Evolutionary conservation across 345 rosid genomes (phyloP), one percentile per base, ranked within the genome.

Genomic region (Aquilaria malaccensis): DNA sequence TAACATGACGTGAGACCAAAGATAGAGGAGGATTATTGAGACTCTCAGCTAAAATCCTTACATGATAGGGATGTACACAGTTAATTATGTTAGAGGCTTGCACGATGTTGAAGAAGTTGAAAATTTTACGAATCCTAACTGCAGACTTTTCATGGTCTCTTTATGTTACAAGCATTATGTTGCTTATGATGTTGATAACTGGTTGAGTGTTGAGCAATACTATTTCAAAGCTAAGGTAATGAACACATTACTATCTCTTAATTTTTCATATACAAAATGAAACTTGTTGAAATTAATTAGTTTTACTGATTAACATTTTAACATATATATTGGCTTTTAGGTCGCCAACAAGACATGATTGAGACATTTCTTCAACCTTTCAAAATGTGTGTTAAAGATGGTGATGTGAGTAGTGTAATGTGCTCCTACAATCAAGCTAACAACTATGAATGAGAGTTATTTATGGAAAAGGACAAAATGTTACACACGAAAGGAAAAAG

Each of bases 341-440:
- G 88, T 81, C 32, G 67, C 80, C 6, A 59, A 66, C 84, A 81
- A 70, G 89, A 81, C 56, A 37, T 83, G 76, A 72, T 61, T 45
- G 89, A 79, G 57, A 83, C 86, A 62, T 83, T 69, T 67, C 77
- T 70, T 33, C 76, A 66, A 0, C 82, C 80, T 14, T 81, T 84
- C 37, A 70, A 63, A 54, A 79, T 80, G 56, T 78, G 85, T 52
- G 73, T 81, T 0, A 73, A 64, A 31, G 83, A 71, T 1, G 85
- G 83, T 10, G 80, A 81, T 46, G 85, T 64, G 7, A 78, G 80
- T 50, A 81, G 85, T 45, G 61, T 78, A 3, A 76, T 75, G 80
- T 81, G 85, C 61, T 81, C 85, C 33, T 81, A 73, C 31, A 81
- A 77, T 50, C 66, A 69, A 0, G 78, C 75, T 9, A 76, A 81